Conservation (phyloP, 345 rosid species). For the Citrus maxima region DNA sequence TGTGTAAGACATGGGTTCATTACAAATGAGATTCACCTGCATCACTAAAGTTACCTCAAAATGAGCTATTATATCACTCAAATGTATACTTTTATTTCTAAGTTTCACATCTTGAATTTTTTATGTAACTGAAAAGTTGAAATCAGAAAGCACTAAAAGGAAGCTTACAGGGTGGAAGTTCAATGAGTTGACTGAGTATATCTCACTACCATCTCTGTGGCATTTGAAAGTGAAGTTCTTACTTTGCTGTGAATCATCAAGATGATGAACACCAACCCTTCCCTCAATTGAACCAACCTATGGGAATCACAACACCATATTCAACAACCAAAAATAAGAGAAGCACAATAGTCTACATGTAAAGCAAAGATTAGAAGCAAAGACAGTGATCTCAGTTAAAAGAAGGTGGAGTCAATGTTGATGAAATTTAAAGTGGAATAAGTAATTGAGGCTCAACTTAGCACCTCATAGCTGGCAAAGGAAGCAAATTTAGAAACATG, state of each 20-base stretch:
- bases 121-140: background rate
- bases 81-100: background rate
- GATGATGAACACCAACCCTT: conserved; percentile 94
- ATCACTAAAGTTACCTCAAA: background rate
- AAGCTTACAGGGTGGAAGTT: conserved; percentile 92
- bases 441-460: background rate
- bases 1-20: background rate
- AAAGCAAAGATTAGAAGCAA: background rate
- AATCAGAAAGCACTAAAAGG: background rate
- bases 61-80: background rate
- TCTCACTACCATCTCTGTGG: conserved; percentile 88
- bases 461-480: background rate
- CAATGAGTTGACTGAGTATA: conserved; percentile 90
- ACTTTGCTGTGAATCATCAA: conserved; percentile 76
- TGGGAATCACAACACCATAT: conserved; percentile 16
- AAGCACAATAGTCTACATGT: background rate
- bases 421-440: background rate
- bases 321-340: background rate
- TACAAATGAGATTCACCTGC: background rate
- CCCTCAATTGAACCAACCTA: conserved; percentile 99
- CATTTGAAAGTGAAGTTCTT: conserved; percentile 98
- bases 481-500: background rate
- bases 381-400: background rate
- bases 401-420: background rate
- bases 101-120: background rate